Evolutionary conservation across 768 basidiomycete genomes (phyloP), one percentile per base, ranked within the genome.

Genomic region (Calocera cornea): DNA sequence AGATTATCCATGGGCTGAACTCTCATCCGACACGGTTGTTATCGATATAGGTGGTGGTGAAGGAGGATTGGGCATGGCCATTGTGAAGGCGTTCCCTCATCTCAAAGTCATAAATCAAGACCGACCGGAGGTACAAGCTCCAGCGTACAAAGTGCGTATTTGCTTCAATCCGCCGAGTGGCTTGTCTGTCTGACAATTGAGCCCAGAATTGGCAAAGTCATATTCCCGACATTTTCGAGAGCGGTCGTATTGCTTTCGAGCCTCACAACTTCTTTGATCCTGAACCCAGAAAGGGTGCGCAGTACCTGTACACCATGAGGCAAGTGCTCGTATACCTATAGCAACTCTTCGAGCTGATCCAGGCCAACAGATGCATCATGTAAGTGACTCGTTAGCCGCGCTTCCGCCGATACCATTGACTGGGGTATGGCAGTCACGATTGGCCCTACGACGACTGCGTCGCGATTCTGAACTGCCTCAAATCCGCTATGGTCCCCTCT

Each of bases 1-100:
- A 60, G 54, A 60, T 19, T 60, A 60, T 60, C 54, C 54, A 3
- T 82, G 79, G 80, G 72, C 69, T 0, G 49, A 71, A n/a, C 70
- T 79, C 2, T 67, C 72, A 16, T 10, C 40, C 2, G 75, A 73
- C 14, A 70, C 76, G 2, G 70, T 72, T 1, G 72, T 81, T 19
- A 78, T 78, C 65, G 80, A 81, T 71, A 74, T 81, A 14, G 80
- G 78, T 16, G 77, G 79, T 5, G 77, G 78, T 5, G 74, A 77
- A 47, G 81, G 81, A 77, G 54, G 78, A 49, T 71, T 76, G 19
- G 72, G 76, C 1, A 72, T 81, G 44, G 68, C 69, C 11, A 73
- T 82, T 1, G 67, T 73, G 0, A 77, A 76, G 67, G 70, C 68
- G 1, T 75, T 75, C 68, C 79, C 80, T 0, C 72, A 76, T 17